Conservation (phyloP, 108 stramenopile species). For the Nitzschia inconspicua region DNA sequence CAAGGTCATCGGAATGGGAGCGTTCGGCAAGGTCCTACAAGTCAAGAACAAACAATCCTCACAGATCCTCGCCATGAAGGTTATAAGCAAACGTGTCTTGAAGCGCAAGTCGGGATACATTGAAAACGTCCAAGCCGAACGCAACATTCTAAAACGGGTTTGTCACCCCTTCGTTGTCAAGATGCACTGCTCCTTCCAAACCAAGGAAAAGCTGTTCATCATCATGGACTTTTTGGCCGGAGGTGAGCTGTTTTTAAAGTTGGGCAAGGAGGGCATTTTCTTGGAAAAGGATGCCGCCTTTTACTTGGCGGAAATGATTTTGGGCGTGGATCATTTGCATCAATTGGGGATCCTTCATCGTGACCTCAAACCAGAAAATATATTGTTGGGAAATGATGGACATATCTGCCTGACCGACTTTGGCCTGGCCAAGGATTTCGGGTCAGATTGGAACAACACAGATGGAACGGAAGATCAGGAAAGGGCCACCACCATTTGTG, state of each 20-base stretch:
- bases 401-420: slow-evolving; percentile 96
- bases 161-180: slow-evolving; percentile 94
- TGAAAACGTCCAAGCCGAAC: slow-evolving; percentile 87
- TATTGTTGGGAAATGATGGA: slow-evolving; percentile 86
- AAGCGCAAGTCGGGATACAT: slow-evolving; percentile 74
- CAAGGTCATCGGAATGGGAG: slow-evolving; percentile 95
- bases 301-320: slow-evolving; percentile 95
- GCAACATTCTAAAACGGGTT: slow-evolving; percentile 91
- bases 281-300: slow-evolving; percentile 84
- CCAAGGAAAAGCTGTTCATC: slow-evolving; percentile 90
- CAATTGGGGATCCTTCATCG: slow-evolving; percentile 89
- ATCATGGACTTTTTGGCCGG: slow-evolving; percentile 97
- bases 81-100: slow-evolving; percentile 92
- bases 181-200: slow-evolving; percentile 97
- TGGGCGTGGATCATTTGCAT: slow-evolving; percentile 93
- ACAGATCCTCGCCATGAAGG: slow-evolving; percentile 93
- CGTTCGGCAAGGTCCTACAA: slow-evolving; percentile 97
- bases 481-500: slow-evolving; percentile 79
- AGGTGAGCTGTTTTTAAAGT: slow-evolving; percentile 91
- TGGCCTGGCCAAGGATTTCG: slow-evolving; percentile 93
- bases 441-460: slow-evolving; percentile 19
- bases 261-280: slow-evolving; percentile 81
- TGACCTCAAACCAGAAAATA: slow-evolving; percentile 95
- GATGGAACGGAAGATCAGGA: slow-evolving; percentile 47
- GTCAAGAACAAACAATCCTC: slow-evolving; percentile 75